phyloP scores from a whole-genome alignment of 495 filamentous ascomycete species.

The Neurospora sp. region DNA sequence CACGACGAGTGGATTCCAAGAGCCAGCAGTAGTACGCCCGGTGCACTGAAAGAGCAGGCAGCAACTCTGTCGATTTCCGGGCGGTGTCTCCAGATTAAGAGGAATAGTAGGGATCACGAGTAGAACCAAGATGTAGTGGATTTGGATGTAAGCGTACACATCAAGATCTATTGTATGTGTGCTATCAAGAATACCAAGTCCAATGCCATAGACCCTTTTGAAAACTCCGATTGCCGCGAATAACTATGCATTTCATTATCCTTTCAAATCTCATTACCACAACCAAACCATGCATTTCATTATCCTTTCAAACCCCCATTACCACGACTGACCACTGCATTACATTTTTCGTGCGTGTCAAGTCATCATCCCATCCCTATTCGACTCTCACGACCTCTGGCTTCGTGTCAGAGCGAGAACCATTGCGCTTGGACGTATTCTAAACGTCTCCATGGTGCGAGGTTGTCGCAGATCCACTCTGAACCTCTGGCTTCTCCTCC shows the following conservation, averaged over 20 bases:
- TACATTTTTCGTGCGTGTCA: neutral
- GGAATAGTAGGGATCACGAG: neutral
- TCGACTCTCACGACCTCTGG: neutral
- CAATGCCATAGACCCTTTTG: neutral
- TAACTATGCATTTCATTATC: neutral
- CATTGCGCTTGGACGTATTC: neutral
- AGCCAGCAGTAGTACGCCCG: neutral
- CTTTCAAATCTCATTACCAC: neutral
- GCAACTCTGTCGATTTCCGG: neutral
- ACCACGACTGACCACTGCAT: neutral
- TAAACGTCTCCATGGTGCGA: neutral
- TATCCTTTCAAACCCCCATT: neutral
- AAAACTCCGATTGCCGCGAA: neutral
- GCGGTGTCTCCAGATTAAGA: neutral
- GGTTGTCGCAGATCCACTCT: neutral
- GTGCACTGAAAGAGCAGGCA: neutral
- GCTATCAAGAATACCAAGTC: neutral
- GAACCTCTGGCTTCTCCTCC: neutral
- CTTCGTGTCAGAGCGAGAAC: neutral
- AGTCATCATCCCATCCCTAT: neutral
- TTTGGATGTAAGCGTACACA: neutral
- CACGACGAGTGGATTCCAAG: neutral
- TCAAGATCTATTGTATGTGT: neutral
- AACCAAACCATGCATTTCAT: neutral
- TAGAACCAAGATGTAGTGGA: neutral